phyloP scores from a whole-genome alignment of 768 basidiomycete genomes.

The Coprinopsis sp. region DNA sequence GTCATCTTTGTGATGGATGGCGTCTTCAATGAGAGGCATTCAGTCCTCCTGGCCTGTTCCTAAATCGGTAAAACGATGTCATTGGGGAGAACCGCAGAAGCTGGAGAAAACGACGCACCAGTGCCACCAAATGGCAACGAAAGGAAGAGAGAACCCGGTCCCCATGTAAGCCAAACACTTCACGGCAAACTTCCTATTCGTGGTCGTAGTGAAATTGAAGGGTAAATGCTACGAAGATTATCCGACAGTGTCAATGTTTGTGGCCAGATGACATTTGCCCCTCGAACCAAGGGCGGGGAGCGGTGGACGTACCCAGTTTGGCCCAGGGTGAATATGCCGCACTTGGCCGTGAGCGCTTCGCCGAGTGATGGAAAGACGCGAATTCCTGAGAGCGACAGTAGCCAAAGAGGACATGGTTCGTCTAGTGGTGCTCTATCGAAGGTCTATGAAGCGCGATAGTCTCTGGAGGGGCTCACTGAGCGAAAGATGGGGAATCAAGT shows the following conservation, averaged over 20 bases:
- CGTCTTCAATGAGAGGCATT: too few species aligned
- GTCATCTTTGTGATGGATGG: too few species aligned
- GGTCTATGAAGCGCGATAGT: background rate
- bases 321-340: conserved; percentile 2
- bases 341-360: background rate
- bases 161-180: conserved; percentile 21
- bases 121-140: conserved; percentile 24
- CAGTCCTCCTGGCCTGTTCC: conserved; percentile 10
- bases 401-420: conserved; percentile 5
- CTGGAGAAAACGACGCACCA: background rate
- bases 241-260: background rate
- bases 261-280: too few species aligned
- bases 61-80: too few species aligned
- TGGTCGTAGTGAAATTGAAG: conserved; percentile 17
- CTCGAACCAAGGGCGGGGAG: too few species aligned
- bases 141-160: conserved; percentile 24
- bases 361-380: background rate
- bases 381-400: background rate
- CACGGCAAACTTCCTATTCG: conserved; percentile 18
- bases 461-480: too few species aligned
- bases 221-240: conserved; percentile 4
- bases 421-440: background rate
- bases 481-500: too few species aligned
- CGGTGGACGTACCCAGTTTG: conserved; percentile 5
- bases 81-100: background rate